Evolutionary conservation across 176 grass and related monocot species (phyloP), one percentile per base, ranked within the genome.

Genomic region (Oryza meyeriana): DNA sequence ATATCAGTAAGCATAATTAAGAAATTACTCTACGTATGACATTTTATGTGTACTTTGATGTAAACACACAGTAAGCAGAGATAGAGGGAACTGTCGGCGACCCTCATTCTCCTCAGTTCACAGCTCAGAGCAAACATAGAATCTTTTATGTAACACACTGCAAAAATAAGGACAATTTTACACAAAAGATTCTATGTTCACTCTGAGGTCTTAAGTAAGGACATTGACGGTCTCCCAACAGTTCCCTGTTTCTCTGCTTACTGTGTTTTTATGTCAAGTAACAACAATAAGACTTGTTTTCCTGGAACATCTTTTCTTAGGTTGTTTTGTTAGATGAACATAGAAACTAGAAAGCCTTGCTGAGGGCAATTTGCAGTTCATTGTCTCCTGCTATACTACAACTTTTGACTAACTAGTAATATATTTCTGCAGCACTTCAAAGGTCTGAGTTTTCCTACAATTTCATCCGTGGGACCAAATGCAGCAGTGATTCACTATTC

Each of bases 401-500:
- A 59, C 32, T 79, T 76, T 77, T 89, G 58, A 75, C 66, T 24
- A 77, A 27, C 36, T 26, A 38, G 66, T 83, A 61, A 35, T 12
- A 72, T 85, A 78, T 89, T 85, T 85, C 66, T 83, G 35, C 90
- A 99, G 96, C 85, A 93, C 45, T 99, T 99, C 9, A 91, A 69
- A 88, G 93, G 96, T 81, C 78, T 99, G 85, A 99, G 93, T 75
- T 99, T 99, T 77, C 93, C 93, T 81, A 99, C 96, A 22, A 99
- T 99, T 90, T 99, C 96, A 78, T 99, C 96, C 55, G 91, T 99
- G 84, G 96, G 96, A 74, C 81, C 93, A 85, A 93, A 99, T 87
- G 96, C 96, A 82, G 96, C 96, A 84, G 63, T 99, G 69, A 94
- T 99, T 87, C 93, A 95, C 84, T 99, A 99, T 86, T 85, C 80